Evolutionary conservation across 208 protist species (phyloP), one percentile per base, ranked within the genome.

Genomic region (Trichomonas gallinae): DNA sequence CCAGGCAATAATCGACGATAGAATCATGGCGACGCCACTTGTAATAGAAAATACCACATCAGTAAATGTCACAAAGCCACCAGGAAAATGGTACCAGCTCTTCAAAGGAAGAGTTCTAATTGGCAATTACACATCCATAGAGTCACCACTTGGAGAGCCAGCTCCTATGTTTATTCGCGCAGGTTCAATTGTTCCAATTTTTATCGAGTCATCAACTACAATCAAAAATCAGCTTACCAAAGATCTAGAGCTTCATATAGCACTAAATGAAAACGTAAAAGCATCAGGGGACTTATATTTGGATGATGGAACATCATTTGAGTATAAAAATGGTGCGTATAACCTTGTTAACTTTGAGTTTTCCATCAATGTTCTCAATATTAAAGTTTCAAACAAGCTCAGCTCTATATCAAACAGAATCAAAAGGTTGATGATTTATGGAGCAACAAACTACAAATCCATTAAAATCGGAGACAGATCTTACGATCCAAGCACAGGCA

Each of bases 121-220:
- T n/a, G 58, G 26, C 11, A 87, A 58, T 63, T 31, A 21, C 38
- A 21, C 17, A n/a, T 40, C 58, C 36, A 36, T 81, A 23, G 63
- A 46, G 10, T n/a, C 10, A 6, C n/a, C 23, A 11, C n/a, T 85
- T 8, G 9, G 36, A 42, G 96, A 34, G 31, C 34, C 8, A 15
- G 99, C 99, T 44, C 98, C 99, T 36, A 97, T 99, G 49, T 99
- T 98, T 96, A 96, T 99, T 46, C 97, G 98, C 21, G 98, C 98
- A 48, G 99, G 99, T 40, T 97, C 98, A 96, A 98, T 99, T 72
- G 96, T 99, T 48, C 98, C 98, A 8, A 97, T 98, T 72, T 98
- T 98, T 97, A 97, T 99, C 72, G 97, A 99, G 40, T 93, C 98
- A 10, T 98, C 99, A 83, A 98, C 98, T 96, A 98, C 97, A 82